phyloP scores from a whole-genome alignment of 805 yeast genomes.

The Debaryomyces maramus region DNA sequence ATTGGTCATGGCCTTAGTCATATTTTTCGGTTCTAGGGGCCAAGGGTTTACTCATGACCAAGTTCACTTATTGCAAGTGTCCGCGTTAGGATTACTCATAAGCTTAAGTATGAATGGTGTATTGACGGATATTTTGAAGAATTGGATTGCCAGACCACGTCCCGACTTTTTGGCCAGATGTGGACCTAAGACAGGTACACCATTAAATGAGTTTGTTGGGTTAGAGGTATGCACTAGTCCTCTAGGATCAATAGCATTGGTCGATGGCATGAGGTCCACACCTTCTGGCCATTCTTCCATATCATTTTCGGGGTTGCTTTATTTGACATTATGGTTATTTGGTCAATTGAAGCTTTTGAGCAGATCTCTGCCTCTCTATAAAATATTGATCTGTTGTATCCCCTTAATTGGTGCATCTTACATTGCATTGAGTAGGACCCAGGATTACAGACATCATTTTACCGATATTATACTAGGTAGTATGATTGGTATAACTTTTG shows the following conservation, averaged over 20 bases:
- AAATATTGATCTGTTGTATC: constrained; percentile 15
- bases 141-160: constrained; percentile 33
- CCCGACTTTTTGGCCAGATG: constrained; percentile 37
- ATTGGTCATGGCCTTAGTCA: constrained; percentile 27
- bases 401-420: constrained; percentile 31
- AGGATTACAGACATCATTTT: constrained; percentile 40
- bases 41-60: constrained; percentile 2
- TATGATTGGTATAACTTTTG: constrained; percentile 28
- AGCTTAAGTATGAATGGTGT: constrained; percentile 32
- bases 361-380: constrained; percentile 19
- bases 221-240: constrained; percentile 35
- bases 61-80: constrained; percentile 28
- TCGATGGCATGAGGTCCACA: constrained; percentile 56
- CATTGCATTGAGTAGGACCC: constrained; percentile 34
- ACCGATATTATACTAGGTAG: constrained; percentile 35
- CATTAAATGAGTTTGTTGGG: constrained; percentile 23
- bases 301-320: constrained; percentile 52
- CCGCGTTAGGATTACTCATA: constrained; percentile 29
- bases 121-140: constrained; percentile 37
- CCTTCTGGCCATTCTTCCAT: constrained; percentile 60
- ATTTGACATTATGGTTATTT: constrained; percentile 46
- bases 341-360: constrained; percentile 38
- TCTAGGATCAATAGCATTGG: constrained; percentile 26
- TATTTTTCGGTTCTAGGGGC: background rate
- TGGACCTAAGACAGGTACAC: constrained; percentile 28